Conservation (phyloP, 108 stramenopile species). For the Skeletonema tropicum region DNA sequence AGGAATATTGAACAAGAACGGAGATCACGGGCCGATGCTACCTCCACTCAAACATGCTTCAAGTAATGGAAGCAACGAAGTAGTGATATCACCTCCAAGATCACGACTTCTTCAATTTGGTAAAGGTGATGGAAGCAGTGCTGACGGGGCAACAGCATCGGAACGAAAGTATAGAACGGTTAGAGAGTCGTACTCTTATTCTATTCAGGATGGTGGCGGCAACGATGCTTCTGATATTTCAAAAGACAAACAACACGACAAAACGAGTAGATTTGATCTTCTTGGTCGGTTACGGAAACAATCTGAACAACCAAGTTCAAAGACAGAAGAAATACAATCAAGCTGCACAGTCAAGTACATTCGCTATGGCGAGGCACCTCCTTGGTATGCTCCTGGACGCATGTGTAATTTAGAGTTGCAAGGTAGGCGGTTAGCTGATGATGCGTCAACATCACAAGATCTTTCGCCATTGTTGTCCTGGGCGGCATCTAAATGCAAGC, state of each 20-base stretch:
- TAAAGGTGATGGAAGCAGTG: constrained; percentile 36
- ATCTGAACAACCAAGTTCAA: neutral
- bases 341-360: constrained; percentile 63
- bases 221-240: neutral
- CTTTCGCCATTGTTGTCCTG: constrained; percentile 21
- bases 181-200: constrained; percentile 75
- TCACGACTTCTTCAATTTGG: constrained; percentile 66
- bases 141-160: neutral
- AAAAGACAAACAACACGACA: neutral
- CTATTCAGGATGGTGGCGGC: constrained; percentile 4
- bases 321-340: neutral
- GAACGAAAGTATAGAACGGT: constrained; percentile 62
- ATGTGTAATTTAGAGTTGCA: constrained; percentile 74
- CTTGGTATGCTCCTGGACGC: constrained; percentile 80
- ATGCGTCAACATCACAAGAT: neutral
- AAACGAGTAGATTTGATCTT: constrained; percentile 1
- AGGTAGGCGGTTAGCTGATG: constrained; percentile 38
- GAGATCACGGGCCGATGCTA: constrained; percentile 33
- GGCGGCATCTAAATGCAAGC: constrained; percentile 27
- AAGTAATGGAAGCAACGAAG: constrained; percentile 14
- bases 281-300: constrained; percentile 1
- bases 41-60: constrained; percentile 25
- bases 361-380: constrained; percentile 86
- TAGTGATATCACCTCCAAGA: constrained; percentile 59
- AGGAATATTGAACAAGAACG: constrained; percentile 21